phyloP scores from a whole-genome alignment of 331 rosid genomes.

The Spiraea crenata region DNA sequence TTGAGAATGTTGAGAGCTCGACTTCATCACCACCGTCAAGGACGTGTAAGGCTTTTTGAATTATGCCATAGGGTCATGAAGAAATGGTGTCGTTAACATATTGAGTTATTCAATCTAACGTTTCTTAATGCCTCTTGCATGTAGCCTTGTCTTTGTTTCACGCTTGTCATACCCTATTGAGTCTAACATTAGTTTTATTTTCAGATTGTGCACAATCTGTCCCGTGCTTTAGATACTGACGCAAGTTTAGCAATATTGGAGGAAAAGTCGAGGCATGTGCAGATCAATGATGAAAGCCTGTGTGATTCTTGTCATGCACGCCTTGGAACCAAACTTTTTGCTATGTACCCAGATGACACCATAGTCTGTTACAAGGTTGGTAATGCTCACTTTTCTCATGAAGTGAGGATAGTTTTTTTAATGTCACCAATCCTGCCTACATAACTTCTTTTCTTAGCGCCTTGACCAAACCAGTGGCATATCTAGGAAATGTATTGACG shows the following conservation, averaged over 20 bases:
- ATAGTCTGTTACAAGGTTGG: slow-evolving; percentile 95
- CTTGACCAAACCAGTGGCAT: background rate
- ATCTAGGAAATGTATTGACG: too few species aligned
- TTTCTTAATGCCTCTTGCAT: background rate
- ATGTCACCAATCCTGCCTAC: background rate
- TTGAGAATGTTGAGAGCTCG: slow-evolving; percentile 91
- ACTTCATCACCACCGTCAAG: slow-evolving; percentile 89
- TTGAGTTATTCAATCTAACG: background rate
- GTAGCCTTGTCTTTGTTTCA: background rate
- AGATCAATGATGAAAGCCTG: slow-evolving; percentile 92
- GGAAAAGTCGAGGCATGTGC: slow-evolving; percentile 91
- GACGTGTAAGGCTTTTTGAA: slow-evolving; percentile 49
- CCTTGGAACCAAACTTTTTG: slow-evolving; percentile 94
- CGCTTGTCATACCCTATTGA: slow-evolving; percentile 4
- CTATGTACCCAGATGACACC: slow-evolving; percentile 97
- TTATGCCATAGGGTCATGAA: too few species aligned
- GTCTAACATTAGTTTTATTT: slow-evolving; percentile 16
- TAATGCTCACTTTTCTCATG: slow-evolving; percentile 14
- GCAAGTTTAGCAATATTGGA: slow-evolving; percentile 90
- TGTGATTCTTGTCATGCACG: slow-evolving; percentile 96
- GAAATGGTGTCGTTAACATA: too few species aligned
- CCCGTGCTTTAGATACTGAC: slow-evolving; percentile 86
- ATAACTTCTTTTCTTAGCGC: background rate
- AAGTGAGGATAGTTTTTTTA: background rate
- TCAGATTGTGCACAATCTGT: slow-evolving; percentile 84